A percentile compares a stretch with the other conserved stretches of the same genome.
These are phyloP conservation scores for Cryptosporidium muris DNA, from an alignment of 169 alveolate species.

Conservation along the genomic window DNA sequence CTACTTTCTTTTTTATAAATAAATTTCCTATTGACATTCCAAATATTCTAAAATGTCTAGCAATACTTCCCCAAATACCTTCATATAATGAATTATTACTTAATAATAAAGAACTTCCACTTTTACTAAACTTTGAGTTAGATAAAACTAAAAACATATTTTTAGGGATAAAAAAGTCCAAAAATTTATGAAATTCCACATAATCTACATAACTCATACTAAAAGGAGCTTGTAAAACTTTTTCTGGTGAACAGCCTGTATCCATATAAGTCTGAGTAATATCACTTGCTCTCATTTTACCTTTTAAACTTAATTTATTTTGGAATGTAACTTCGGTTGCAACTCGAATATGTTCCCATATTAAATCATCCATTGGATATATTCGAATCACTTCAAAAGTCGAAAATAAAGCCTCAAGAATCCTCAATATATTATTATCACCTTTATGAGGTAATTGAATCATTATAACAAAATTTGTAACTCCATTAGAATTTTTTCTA, in stretches of 20 bases:
- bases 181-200: conserved; percentile 4
- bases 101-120: conserved; percentile 31
- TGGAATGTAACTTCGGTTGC: conserved; percentile 13
- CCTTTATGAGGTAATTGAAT: conserved; percentile 23
- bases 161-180: conserved; percentile 26
- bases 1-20: neutral
- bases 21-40: neutral
- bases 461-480: conserved; percentile 28
- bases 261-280: conserved; percentile 12
- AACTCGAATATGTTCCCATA: conserved; percentile 1
- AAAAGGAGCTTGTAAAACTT: conserved; percentile 26
- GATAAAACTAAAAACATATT: conserved; percentile 48
- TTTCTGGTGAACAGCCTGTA: conserved; percentile 44
- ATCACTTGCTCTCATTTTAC: conserved; percentile 13
- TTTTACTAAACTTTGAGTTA: conserved; percentile 13
- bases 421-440: conserved; percentile 6
- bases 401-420: conserved; percentile 45
- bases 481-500: conserved; percentile 16
- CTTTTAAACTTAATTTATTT: conserved; percentile 5
- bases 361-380: conserved; percentile 2
- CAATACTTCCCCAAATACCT: conserved; percentile 7
- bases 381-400: conserved; percentile 26
- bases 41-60: conserved; percentile 6
- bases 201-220: conserved; percentile 28
- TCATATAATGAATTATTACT: conserved; percentile 20